Evolutionary conservation across 2,329 filamentous ascomycete species (phyloP), one percentile per base, ranked within the genome.

Genomic region (Trichoderma koningiopsis): DNA sequence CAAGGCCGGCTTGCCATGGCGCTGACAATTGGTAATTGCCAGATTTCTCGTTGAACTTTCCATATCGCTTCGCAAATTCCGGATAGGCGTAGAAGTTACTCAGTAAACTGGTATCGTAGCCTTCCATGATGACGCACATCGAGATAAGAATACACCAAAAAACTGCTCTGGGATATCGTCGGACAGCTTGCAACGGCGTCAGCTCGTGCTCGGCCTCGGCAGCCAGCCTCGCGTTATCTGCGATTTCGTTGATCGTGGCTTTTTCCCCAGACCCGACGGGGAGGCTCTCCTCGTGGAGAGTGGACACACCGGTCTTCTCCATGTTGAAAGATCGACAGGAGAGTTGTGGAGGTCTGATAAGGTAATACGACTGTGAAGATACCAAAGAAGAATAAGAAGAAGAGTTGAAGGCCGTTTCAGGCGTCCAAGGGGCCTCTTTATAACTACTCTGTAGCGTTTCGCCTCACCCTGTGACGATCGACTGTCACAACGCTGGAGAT

Each of bases 1-100:
- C 77, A 1, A 88, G 74, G 0, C 80, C 84, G 3, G 83, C 80
- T 72, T 87, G 84, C 86, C 86, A 88, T 1, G 80, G 72, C 0
- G 83, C 81, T 0, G 81, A 77, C 31, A 88, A 76, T 70, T 86
- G 76, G 58, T 78, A 77, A 33, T 64, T 70, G 49, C 56, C 62
- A 3, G 69, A 65, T 22, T 29, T 31, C n/a, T 72, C 70, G 1
- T 71, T 70, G 5, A 65, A 69, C 24, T 63, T 43, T 29, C 67
- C 67, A 19, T 69, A 69, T 56, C 59, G 59, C 49, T 69, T 64
- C 27, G 58, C 60, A 19, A 69, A 58, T 55, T 64, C 43, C 31
- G 76, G 80, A 65, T 79, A 80, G 6, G 76, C 79, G 64, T 78
- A 81, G 69, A 81, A 80, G 70, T 78, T 81, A 68, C 72, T 73